Evolutionary conservation across 192 early-diverging fungal genomes (phyloP), one percentile per base, ranked within the genome.

Genomic region (Coemansia umbellata): DNA sequence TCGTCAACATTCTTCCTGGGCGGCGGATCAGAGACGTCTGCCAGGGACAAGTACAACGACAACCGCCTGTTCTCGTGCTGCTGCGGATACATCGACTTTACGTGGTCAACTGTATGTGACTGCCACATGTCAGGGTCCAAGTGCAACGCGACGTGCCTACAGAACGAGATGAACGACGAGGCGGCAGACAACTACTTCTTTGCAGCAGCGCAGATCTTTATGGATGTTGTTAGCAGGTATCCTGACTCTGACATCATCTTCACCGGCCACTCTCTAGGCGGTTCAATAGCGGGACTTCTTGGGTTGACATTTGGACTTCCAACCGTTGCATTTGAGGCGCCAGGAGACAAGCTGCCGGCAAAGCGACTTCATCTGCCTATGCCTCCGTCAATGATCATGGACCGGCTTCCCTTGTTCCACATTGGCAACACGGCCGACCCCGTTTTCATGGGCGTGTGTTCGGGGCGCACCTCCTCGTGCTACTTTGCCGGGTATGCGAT

Each of bases 11-110:
- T 87, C 30, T 82, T 85, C 50, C 58, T 78, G n/a, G 80, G 82
- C 53, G 84, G 82, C 21, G 83, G 78, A n/a, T 85, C 86, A 0
- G 81, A 84, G 8, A 91, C 90, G 5, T 80, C 82, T 6, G 72
- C 78, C 3, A 80, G 81, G 19, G 90, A 92, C 73, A 91, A 88
- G 63, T 71, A 73, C 37, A 92, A 92, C 72, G 94, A 97, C 75
- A 98, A 97, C 64, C 78, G 89, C 9, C 81, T 97, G 55, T 98
- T 95, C 58, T 94, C 91, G 2, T 98, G 95, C 75, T 98, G 95
- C 71, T 98, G 95, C 73, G 95, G 85, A 7, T 84, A 85, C 32
- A 88, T 87, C 8, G 84, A 85, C 40, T 84, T 83, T 28, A 78
- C 77, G 0, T 98, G 95, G 95, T 69, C 62, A 3, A 70, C 87